Percentiles rank a stretch among this genome's conserved stretches.
Conservation (phyloP, 371 early-diverging fungal species). For the Entomophthora muscae region DNA sequence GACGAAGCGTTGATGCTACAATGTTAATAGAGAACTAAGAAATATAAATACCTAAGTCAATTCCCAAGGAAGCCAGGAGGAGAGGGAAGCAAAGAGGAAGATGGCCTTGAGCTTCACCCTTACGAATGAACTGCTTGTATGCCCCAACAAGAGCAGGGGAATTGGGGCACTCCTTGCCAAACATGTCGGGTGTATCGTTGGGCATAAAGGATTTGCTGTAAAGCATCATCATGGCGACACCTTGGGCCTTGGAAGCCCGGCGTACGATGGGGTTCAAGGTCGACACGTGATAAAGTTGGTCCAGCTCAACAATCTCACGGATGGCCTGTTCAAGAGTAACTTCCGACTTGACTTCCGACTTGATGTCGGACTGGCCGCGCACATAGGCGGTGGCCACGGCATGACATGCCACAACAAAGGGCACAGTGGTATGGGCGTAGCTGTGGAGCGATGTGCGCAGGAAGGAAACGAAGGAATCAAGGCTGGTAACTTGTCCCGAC, state of each 20-base stretch:
- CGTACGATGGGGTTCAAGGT: constrained; percentile 43
- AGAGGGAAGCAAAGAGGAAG: constrained; percentile 51
- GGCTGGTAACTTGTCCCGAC: constrained; percentile 27
- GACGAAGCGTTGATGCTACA: constrained; percentile 44
- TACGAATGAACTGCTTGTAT: constrained; percentile 33
- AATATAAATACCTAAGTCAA: constrained; percentile 25
- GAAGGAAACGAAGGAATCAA: constrained; percentile 20
- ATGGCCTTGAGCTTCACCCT: constrained; percentile 38
- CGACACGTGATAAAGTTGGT: constrained; percentile 28
- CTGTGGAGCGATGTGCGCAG: constrained; percentile 32
- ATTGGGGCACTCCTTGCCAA: not conserved
- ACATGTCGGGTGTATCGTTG: not conserved
- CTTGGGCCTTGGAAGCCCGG: constrained; percentile 55
- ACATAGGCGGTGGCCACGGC: constrained; percentile 13
- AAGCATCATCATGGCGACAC: constrained; percentile 41
- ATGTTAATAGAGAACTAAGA: too few species aligned
- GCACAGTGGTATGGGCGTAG: constrained; percentile 43
- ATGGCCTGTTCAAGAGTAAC: constrained; percentile 12
- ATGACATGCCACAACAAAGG: constrained; percentile 45
- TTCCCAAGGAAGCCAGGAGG: constrained; percentile 32
- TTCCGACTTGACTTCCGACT: not conserved
- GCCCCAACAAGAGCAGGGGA: constrained; percentile 17
- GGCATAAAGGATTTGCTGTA: constrained; percentile 22
- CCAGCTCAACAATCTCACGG: constrained; percentile 19
- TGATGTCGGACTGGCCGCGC: not conserved